Evolutionary conservation across 257 asterid species (phyloP).

Genomic region (Oldenlandia corymbosa): DNA sequence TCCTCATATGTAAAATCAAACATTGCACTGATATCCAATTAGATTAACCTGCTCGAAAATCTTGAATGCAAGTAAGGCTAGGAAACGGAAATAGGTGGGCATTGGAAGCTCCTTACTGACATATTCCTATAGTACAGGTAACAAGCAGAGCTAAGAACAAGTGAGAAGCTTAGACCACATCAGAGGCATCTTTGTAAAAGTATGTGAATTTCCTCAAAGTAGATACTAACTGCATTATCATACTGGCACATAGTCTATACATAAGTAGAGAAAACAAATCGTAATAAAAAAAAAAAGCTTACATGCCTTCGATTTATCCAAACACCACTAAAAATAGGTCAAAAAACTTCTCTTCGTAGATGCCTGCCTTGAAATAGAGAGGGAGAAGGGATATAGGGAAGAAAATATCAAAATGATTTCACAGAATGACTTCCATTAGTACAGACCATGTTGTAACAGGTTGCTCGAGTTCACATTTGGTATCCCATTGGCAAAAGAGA

Average conservation of each 20-base stretch:
- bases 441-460: too few species aligned
- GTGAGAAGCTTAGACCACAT: not conserved
- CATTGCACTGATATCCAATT: not conserved
- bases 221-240: too few species aligned
- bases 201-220: not conserved
- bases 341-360: constrained; percentile 81
- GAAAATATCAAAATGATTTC: too few species aligned
- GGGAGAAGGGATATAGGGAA: not conserved
- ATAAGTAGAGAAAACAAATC: not conserved
- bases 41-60: constrained; percentile 76
- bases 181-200: not conserved
- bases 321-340: constrained; percentile 95
- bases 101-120: constrained; percentile 63
- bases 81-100: constrained; percentile 97
- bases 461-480: too few species aligned
- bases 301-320: constrained; percentile 73
- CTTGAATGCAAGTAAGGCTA: constrained; percentile 93
- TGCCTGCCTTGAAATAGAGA: constrained; percentile 46
- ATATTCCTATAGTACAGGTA: constrained; percentile 41
- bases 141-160: constrained; percentile 9
- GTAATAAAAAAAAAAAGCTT: not conserved
- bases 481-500: not conserved
- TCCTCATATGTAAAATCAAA: not conserved
- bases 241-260: not conserved
- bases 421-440: not conserved